Evolutionary conservation across 148 eudicot genomes (phyloP).

Genomic region (Chenopodium berlandieri): DNA sequence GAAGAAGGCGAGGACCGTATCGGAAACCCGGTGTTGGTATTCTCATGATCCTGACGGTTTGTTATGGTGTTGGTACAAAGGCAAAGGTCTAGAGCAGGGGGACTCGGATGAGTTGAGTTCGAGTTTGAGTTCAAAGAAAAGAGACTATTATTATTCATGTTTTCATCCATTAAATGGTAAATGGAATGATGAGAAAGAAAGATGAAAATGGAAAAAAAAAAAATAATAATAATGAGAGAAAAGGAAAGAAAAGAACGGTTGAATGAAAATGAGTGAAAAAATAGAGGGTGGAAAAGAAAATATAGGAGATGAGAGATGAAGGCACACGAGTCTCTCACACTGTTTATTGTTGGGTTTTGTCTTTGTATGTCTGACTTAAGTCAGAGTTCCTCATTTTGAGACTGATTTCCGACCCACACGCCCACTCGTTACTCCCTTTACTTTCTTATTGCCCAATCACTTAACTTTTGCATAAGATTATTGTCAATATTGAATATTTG

Average conservation of each 20-base stretch:
- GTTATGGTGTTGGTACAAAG: slow-evolving; percentile 17
- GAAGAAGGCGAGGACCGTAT: neutral
- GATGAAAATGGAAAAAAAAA: neutral
- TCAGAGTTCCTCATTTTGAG: slow-evolving; percentile 27
- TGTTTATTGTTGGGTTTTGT: slow-evolving; percentile 19
- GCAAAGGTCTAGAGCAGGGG: slow-evolving; percentile 13
- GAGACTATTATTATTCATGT: no score
- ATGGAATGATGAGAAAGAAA: neutral
- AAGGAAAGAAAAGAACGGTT: neutral
- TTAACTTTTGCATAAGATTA: neutral
- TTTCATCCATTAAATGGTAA: neutral
- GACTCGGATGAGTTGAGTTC: neutral
- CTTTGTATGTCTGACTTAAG: slow-evolving; percentile 22
- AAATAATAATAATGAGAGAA: neutral
- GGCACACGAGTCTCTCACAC: slow-evolving; percentile 23
- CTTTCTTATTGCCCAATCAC: neutral
- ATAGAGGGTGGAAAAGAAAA: neutral
- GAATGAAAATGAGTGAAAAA: neutral
- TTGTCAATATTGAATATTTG: neutral
- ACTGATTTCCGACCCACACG: slow-evolving; percentile 23
- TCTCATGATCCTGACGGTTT: neutral
- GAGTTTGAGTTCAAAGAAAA: neutral
- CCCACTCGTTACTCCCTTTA: neutral
- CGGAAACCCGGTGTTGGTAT: slow-evolving; percentile 22
- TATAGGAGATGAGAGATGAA: neutral